A percentile compares a stretch with the other conserved stretches of the same genome.
Conservation (phyloP, 768 basidiomycete species). For the Lentinula sp. region DNA sequence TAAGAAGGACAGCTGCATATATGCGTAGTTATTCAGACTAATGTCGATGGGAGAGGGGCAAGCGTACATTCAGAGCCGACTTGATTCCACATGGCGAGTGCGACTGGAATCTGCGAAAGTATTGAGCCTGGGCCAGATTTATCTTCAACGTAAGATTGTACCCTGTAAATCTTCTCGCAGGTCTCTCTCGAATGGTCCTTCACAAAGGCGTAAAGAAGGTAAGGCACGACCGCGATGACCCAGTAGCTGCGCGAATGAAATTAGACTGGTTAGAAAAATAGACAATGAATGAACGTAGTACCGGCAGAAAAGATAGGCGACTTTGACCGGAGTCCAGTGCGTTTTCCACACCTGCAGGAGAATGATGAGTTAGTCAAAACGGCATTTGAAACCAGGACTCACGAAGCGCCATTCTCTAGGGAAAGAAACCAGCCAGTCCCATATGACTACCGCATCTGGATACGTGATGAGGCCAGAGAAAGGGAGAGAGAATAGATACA, state of each 20-base stretch:
- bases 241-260: conserved; percentile 53
- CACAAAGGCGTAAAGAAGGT: conserved; percentile 72
- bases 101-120: conserved; percentile 60
- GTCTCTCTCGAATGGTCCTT: conserved; percentile 57
- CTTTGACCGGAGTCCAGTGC: conserved; percentile 78
- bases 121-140: not conserved
- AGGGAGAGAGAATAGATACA: conserved; percentile 15
- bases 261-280: conserved; percentile 8
- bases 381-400: conserved; percentile 13
- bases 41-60: conserved; percentile 5
- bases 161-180: conserved; percentile 70
- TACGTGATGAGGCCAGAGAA: not conserved
- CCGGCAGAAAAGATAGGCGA: conserved; percentile 83
- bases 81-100: conserved; percentile 84
- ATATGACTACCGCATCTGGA: conserved; percentile 72
- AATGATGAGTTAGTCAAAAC: conserved; percentile 7
- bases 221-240: conserved; percentile 77
- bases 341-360: conserved; percentile 69
- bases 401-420: conserved; percentile 77
- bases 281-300: conserved; percentile 25
- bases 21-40: conserved; percentile 11
- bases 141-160: conserved; percentile 15
- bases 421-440: conserved; percentile 82
- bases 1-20: conserved; percentile 63
- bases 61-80: conserved; percentile 69